Base-by-base conservation (phyloP, 2,329 filamentous ascomycete species). In the Verruconis gallopava region DNA sequence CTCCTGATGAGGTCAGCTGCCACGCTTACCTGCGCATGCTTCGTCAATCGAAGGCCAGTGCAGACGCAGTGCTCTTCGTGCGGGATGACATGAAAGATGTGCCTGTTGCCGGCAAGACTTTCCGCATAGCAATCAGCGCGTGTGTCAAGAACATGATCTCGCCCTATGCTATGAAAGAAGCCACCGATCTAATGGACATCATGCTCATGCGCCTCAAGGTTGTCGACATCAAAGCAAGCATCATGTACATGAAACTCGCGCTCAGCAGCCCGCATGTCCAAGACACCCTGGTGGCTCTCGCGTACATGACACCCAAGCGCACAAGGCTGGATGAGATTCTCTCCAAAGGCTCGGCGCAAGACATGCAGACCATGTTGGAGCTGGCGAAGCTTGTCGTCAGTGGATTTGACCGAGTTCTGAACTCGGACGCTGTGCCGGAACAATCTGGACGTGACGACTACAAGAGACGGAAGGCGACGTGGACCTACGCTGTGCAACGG, bases 141-240 rank as follows among this genome's bases (percentile, higher is more conserved):
- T 94, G 86, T 58, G 64, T 75, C 18, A 73, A 79, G 44, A 85
- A 95, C 64, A 80, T 77, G 53, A 77, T 78, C 43, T 94, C 93
- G 56, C 67, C 58, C n/a, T 72, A 79, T 40, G 73, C 75, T 17
- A 72, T 93, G 48, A 60, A 66, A 3, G 70, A 81, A 49, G 81
- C 83, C 3, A 74, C 67, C 39, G 59, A 66, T 39, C 66, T 93
- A 19, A 62, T 94, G 21, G 66, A 77, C 40, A 56, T 73, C 39
- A 86, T 88, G 79, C 51, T 58, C 36, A 49, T 53, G 20, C 57
- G 53, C 4, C 51, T 67, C 12, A 49, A 55, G 9, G 54, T 63
- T 3, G 69, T 72, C 1, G 75, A 81, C 48, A 49, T 71, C 4
- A 54, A 60, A 30, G 56, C 67, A 14, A 57, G 81, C 45, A 64